Conservation (phyloP, 2,329 filamentous ascomycete species). For the Rachicladosporium sp. region DNA sequence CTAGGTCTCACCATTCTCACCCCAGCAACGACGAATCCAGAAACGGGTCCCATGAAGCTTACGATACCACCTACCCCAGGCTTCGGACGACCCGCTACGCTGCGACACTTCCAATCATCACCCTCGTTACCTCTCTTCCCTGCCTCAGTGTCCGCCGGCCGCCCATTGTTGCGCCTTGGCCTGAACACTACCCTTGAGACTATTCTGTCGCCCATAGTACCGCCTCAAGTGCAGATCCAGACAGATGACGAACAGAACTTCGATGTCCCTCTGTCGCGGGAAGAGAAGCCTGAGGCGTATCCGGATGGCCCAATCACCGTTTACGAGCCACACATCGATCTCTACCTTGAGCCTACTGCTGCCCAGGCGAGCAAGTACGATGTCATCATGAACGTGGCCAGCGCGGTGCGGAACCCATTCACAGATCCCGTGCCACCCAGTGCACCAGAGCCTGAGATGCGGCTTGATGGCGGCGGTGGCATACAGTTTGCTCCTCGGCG, state of each 20-base stretch:
- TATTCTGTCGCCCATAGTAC: constrained; percentile 18
- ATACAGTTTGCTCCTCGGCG: constrained; percentile 20
- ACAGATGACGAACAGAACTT: constrained; percentile 39
- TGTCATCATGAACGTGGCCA: constrained; percentile 73
- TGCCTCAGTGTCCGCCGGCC: constrained; percentile 8
- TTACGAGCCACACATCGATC: constrained; percentile 63
- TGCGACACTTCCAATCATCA: constrained; percentile 51
- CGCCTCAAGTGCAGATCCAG: constrained; percentile 25
- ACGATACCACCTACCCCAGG: constrained; percentile 47
- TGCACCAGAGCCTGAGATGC: constrained; percentile 20
- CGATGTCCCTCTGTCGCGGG: constrained; percentile 45
- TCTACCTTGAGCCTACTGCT: constrained; percentile 68
- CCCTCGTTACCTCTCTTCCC: constrained; percentile 47
- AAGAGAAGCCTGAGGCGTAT: constrained; percentile 67
- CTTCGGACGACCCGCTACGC: constrained; percentile 33
- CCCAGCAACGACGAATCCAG: constrained; percentile 42
- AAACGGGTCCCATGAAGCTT: constrained; percentile 43
- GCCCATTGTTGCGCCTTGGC: neutral
- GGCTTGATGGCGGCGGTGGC: constrained; percentile 20
- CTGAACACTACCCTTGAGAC: constrained; percentile 13
- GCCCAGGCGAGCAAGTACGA: constrained; percentile 69
- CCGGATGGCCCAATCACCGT: constrained; percentile 73
- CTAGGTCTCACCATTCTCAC: constrained; percentile 64
- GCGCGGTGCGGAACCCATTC: constrained; percentile 70
- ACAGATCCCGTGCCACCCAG: constrained; percentile 10